phyloP scores from a whole-genome alignment of 208 protist species.

The Vickermania ingenoplastis region DNA sequence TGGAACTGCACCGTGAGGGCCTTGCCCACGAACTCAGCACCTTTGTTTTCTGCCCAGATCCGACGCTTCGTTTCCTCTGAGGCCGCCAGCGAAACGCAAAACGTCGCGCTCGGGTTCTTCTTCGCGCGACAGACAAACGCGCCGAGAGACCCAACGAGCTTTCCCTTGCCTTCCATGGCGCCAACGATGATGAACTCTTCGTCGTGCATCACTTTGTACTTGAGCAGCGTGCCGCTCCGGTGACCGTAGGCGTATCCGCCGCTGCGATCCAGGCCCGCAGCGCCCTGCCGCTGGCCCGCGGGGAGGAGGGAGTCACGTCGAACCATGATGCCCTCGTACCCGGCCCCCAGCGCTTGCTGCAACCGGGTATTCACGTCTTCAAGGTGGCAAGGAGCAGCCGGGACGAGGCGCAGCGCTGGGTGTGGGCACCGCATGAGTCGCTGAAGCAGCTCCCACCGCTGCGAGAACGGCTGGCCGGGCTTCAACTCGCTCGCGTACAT shows the following conservation, averaged over 20 bases:
- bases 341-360: slow-evolving; percentile 30
- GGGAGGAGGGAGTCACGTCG: slow-evolving; percentile 30
- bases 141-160: slow-evolving; percentile 72
- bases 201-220: slow-evolving; percentile 87
- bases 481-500: slow-evolving; percentile 42
- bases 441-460: slow-evolving; percentile 12
- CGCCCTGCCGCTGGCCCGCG: neutral
- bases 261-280: neutral
- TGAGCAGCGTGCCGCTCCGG: slow-evolving; percentile 71
- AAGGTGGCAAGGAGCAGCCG: slow-evolving; percentile 23
- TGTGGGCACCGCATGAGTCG: neutral
- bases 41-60: slow-evolving; percentile 57
- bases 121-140: slow-evolving; percentile 70
- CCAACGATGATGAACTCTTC: slow-evolving; percentile 79
- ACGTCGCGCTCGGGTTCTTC: slow-evolving; percentile 27
- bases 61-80: slow-evolving; percentile 48
- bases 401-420: slow-evolving; percentile 30
- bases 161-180: slow-evolving; percentile 74
- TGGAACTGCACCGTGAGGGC: slow-evolving; percentile 85
- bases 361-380: slow-evolving; percentile 26
- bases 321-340: slow-evolving; percentile 84
- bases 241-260: slow-evolving; percentile 73
- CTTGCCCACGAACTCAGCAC: slow-evolving; percentile 53
- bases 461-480: slow-evolving; percentile 1
- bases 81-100: slow-evolving; percentile 71